phyloP scores from a whole-genome alignment of 2,329 filamentous ascomycete species.

The Fusarium sp. region DNA sequence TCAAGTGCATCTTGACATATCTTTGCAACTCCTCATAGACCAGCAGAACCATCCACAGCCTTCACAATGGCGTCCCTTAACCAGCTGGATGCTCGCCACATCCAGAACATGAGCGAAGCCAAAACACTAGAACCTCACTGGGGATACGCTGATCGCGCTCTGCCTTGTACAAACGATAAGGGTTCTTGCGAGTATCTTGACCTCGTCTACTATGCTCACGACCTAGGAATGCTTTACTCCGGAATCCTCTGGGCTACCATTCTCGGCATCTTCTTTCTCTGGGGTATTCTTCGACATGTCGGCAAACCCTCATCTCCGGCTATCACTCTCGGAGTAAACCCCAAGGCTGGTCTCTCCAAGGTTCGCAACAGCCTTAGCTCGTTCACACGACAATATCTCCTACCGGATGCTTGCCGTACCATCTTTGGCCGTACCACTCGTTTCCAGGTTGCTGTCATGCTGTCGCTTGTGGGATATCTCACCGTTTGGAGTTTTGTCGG shows the following conservation, averaged over 20 bases:
- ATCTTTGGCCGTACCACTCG: slow-evolving; percentile 77
- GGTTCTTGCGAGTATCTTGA: slow-evolving; percentile 66
- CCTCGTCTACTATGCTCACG: slow-evolving; percentile 63
- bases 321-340: slow-evolving; percentile 39
- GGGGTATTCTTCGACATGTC: slow-evolving; percentile 51
- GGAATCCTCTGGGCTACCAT: slow-evolving; percentile 64
- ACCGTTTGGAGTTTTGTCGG: slow-evolving; percentile 77
- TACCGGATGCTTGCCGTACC: slow-evolving; percentile 68
- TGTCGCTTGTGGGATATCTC: slow-evolving; percentile 70
- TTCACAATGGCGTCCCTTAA: slow-evolving; percentile 37
- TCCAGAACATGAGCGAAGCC: slow-evolving; percentile 58
- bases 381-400: slow-evolving; percentile 63
- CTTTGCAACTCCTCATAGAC: background rate
- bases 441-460: slow-evolving; percentile 73
- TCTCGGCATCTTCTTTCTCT: slow-evolving; percentile 58
- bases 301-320: slow-evolving; percentile 45
- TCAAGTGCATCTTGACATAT: background rate
- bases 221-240: slow-evolving; percentile 62
- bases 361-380: slow-evolving; percentile 56
- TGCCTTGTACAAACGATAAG: slow-evolving; percentile 61
- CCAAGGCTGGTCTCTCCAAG: slow-evolving; percentile 41
- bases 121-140: slow-evolving; percentile 57
- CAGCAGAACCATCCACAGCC: background rate
- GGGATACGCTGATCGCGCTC: slow-evolving; percentile 60
- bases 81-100: slow-evolving; percentile 51